Conservation (phyloP, 257 asterid genomes). For the Henckelia pumila region DNA sequence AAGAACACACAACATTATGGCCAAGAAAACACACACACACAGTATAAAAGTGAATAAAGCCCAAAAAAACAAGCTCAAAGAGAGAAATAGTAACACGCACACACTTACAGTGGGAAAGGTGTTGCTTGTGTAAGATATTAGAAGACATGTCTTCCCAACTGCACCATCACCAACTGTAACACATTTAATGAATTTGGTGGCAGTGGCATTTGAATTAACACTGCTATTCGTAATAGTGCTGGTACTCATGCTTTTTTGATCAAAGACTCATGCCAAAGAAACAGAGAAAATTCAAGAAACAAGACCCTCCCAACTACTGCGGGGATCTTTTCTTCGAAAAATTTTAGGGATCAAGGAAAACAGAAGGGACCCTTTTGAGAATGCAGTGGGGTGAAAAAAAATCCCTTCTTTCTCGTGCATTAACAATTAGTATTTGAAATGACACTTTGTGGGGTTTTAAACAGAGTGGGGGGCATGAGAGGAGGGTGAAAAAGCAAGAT, state of each 20-base stretch:
- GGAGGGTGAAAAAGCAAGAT: slow-evolving; percentile 33
- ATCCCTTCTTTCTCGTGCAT: background rate
- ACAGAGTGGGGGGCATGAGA: slow-evolving; percentile 39
- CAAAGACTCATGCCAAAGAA: slow-evolving; percentile 21
- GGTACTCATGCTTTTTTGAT: slow-evolving; percentile 35
- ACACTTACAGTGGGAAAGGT: slow-evolving; percentile 46
- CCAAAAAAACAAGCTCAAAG: background rate
- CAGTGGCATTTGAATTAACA: slow-evolving; percentile 33
- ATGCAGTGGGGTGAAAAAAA: background rate
- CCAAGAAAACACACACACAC: slow-evolving; percentile 7
- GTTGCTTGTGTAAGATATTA: slow-evolving; percentile 54
- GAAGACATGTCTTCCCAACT: slow-evolving; percentile 55
- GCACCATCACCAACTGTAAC: slow-evolving; percentile 64
- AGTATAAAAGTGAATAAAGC: background rate
- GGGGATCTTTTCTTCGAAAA: background rate
- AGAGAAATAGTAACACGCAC: background rate
- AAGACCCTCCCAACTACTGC: background rate
- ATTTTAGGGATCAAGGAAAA: slow-evolving; percentile 3
- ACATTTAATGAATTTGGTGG: slow-evolving; percentile 51
- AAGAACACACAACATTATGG: background rate
- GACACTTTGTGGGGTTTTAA: slow-evolving; percentile 18
- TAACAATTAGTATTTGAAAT: slow-evolving; percentile 25
- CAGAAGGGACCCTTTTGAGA: slow-evolving; percentile 16
- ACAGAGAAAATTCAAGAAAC: slow-evolving; percentile 9
- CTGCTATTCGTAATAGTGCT: slow-evolving; percentile 12